phyloP scores from a whole-genome alignment of 805 yeast genomes.

The Monosporozyma aquatica region DNA sequence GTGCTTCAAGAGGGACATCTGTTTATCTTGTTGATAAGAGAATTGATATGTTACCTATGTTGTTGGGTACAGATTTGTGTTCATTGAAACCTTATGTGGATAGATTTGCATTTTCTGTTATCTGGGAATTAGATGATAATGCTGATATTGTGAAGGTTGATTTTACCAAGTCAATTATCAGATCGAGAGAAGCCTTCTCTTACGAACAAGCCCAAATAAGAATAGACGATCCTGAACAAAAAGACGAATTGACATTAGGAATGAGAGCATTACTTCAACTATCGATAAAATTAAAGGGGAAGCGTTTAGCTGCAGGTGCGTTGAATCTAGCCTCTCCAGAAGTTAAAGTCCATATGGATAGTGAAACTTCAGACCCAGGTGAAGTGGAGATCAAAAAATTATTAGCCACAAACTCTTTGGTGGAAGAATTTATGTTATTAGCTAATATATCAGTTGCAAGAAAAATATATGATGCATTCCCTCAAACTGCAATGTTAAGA shows the following conservation, averaged over 20 bases:
- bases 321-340: slow-evolving; percentile 95
- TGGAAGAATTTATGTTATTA: slow-evolving; percentile 95
- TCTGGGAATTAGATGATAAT: slow-evolving; percentile 87
- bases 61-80: slow-evolving; percentile 91
- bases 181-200: slow-evolving; percentile 88
- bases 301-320: slow-evolving; percentile 90
- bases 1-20: slow-evolving; percentile 95
- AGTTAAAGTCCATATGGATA: slow-evolving; percentile 93
- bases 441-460: slow-evolving; percentile 95
- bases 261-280: slow-evolving; percentile 72
- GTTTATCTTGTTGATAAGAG: slow-evolving; percentile 95
- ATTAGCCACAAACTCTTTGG: slow-evolving; percentile 87
- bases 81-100: slow-evolving; percentile 93
- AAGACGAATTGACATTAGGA: slow-evolving; percentile 80
- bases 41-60: slow-evolving; percentile 95
- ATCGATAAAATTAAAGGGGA: slow-evolving; percentile 79
- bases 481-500: slow-evolving; percentile 97
- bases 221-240: slow-evolving; percentile 68
- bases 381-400: slow-evolving; percentile 87
- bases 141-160: slow-evolving; percentile 76
- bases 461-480: slow-evolving; percentile 84
- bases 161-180: slow-evolving; percentile 80
- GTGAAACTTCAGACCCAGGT: slow-evolving; percentile 93
- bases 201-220: slow-evolving; percentile 88
- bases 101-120: slow-evolving; percentile 87